Evolutionary conservation across 768 basidiomycete genomes (phyloP).

Genomic region (Steccherinum ochraceum): DNA sequence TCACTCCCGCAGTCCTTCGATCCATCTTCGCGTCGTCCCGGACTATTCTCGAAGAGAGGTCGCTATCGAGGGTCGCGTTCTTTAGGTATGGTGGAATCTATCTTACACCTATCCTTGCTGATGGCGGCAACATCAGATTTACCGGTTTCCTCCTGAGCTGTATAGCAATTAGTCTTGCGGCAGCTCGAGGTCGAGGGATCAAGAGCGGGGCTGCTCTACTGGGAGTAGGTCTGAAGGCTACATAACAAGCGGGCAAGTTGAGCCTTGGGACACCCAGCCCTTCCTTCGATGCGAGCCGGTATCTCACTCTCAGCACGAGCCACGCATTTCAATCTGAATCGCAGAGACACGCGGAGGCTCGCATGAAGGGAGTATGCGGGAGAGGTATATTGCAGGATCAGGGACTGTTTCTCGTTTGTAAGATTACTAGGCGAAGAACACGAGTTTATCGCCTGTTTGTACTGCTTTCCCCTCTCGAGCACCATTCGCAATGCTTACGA

Average conservation of each 20-base stretch:
- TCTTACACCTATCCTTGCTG: background rate
- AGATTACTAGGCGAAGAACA: too few species aligned
- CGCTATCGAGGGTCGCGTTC: constrained; percentile 80
- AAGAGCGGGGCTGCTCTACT: constrained; percentile 60
- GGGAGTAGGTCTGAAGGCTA: constrained; percentile 53
- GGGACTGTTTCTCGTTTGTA: too few species aligned
- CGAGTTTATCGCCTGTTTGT: constrained; percentile 38
- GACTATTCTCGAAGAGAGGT: constrained; percentile 73
- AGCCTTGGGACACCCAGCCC: too few species aligned
- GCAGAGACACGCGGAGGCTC: too few species aligned
- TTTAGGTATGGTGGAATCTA: constrained; percentile 50
- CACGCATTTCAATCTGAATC: too few species aligned
- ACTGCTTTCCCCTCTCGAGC: constrained; percentile 39
- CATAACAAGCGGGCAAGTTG: too few species aligned
- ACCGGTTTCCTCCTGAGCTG: constrained; percentile 80
- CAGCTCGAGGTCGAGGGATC: constrained; percentile 64
- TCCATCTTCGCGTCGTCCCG: constrained; percentile 86
- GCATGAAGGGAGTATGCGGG: too few species aligned
- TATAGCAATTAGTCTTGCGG: constrained; percentile 69
- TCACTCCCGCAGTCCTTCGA: constrained; percentile 75
- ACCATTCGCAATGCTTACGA: constrained; percentile 34
- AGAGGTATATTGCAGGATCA: too few species aligned
- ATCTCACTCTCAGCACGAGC: too few species aligned
- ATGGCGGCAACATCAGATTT: constrained; percentile 43
- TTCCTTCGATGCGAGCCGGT: too few species aligned